Evolutionary conservation across 2,329 filamentous ascomycete species (phyloP).

Genomic region (Ophiostoma novo-ulmi): DNA sequence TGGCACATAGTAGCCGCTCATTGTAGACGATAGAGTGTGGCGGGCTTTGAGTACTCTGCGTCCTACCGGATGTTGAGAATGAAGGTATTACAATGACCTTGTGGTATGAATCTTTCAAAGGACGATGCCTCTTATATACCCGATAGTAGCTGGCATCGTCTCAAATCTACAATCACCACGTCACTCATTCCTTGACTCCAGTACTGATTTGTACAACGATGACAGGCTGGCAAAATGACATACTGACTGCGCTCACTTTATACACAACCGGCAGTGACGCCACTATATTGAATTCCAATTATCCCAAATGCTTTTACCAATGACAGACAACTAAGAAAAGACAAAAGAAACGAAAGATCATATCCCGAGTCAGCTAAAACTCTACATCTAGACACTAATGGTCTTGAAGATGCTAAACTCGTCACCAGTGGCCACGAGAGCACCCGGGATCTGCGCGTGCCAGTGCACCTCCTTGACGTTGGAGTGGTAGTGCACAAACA

Average conservation of each 20-base stretch:
- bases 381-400: constrained; percentile 59
- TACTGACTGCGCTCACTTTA: too few relatives aligned
- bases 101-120: too few relatives aligned
- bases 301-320: constrained; percentile 13
- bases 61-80: neutral
- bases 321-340: neutral
- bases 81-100: too few relatives aligned
- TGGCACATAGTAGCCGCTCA: neutral
- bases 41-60: neutral
- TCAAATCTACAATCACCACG: neutral
- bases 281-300: constrained; percentile 10
- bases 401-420: constrained; percentile 83
- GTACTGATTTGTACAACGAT: neutral
- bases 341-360: constrained; percentile 3
- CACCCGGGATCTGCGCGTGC: constrained; percentile 92
- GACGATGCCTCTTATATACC: neutral
- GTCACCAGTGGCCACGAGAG: constrained; percentile 82
- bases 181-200: neutral
- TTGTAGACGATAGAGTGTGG: neutral
- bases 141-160: neutral
- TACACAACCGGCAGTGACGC: neutral
- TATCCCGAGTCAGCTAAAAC: too few relatives aligned
- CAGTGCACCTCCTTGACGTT: constrained; percentile 94
- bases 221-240: neutral
- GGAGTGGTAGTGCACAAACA: constrained; percentile 96